These are phyloP conservation scores for Harringtonia lauricola DNA, from an alignment of 2,329 filamentous ascomycete genomes.

Conservation along the genomic window DNA sequence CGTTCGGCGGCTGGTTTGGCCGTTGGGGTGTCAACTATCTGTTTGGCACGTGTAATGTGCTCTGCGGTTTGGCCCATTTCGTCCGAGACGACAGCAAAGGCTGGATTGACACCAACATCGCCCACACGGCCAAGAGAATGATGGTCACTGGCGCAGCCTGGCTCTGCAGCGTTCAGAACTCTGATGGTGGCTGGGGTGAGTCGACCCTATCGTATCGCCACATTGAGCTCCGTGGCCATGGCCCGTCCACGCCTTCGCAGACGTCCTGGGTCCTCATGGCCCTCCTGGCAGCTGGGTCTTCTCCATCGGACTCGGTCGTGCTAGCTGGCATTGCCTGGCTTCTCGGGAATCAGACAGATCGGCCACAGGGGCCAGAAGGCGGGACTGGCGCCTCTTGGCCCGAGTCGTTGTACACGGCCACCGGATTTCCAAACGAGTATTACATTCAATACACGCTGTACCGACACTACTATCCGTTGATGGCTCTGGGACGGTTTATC, in stretches of 20 bases:
- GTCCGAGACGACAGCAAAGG: not conserved
- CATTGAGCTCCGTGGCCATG: conserved; percentile 3
- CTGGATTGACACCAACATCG: not conserved
- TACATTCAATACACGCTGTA: conserved; percentile 4
- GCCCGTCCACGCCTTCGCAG: conserved; percentile 18
- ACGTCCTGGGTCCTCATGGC: conserved; percentile 22
- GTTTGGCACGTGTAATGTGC: conserved; percentile 20
- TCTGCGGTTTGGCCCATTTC: conserved; percentile 17
- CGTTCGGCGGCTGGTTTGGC: conserved; percentile 19
- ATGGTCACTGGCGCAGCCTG: conserved; percentile 10
- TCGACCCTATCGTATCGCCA: conserved; percentile 12
- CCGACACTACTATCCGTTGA: conserved; percentile 6
- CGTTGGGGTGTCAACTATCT: conserved; percentile 24
- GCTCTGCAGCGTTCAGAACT: conserved; percentile 17
- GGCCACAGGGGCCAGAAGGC: not conserved
- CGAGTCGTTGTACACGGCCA: conserved; percentile 1
- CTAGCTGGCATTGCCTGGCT: not conserved
- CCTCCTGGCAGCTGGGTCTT: conserved; percentile 11
- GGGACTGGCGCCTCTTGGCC: conserved; percentile 4
- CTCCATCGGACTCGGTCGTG: not conserved
- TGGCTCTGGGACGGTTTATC: conserved; percentile 4
- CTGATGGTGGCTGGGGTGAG: conserved; percentile 23
- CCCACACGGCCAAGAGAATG: not conserved
- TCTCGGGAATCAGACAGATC: not conserved
- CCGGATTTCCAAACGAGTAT: conserved; percentile 3